These are phyloP conservation scores for Cordyceps fumosorosea DNA, from an alignment of 2,329 filamentous ascomycete species.

Conservation along the genomic window DNA sequence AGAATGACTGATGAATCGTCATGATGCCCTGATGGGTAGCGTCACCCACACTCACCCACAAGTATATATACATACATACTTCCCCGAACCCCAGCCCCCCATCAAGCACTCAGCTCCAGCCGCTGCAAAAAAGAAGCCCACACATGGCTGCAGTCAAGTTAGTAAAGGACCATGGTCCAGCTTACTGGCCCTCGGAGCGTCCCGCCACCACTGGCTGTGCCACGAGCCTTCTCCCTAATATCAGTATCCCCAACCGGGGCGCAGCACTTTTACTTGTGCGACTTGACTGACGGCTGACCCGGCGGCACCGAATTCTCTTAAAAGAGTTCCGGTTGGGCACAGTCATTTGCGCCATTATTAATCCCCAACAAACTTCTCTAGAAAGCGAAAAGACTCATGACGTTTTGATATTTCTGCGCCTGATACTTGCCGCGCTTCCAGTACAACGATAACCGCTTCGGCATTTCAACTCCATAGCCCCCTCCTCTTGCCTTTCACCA, in stretches of 20 bases:
- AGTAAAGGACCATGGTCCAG: neutral
- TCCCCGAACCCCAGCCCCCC: neutral
- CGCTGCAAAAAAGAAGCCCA: neutral
- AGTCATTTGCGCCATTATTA: neutral
- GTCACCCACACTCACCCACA: neutral
- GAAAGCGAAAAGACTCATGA: neutral
- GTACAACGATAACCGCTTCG: neutral
- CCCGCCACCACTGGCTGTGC: slow-evolving; percentile 1
- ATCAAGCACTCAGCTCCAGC: neutral
- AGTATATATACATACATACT: neutral
- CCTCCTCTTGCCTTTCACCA: neutral
- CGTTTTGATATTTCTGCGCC: neutral
- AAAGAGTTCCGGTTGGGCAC: neutral
- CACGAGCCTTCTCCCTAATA: neutral
- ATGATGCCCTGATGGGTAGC: neutral
- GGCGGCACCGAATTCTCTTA: neutral
- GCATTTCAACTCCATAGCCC: neutral
- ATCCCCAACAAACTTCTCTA: neutral
- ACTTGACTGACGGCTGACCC: slow-evolving; percentile 3
- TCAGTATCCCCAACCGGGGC: neutral
- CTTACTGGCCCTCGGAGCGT: neutral
- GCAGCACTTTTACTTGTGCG: neutral
- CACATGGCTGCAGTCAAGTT: neutral
- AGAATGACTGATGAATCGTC: neutral
- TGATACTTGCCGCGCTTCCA: neutral